Conservation (phyloP, 106 monocot species). For the Cymbidium sinense region DNA sequence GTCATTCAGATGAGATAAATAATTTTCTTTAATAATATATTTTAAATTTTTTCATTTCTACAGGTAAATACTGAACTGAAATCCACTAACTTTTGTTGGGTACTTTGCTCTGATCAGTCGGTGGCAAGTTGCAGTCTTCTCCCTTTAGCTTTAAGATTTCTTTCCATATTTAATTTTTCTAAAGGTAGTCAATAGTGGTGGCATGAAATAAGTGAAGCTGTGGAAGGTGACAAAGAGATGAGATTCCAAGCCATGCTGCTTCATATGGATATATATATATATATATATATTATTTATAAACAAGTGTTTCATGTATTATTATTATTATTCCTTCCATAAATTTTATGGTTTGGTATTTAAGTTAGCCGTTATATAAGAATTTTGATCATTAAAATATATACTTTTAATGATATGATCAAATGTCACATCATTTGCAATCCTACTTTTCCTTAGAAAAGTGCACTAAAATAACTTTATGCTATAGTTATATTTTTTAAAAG, state of each 20-base stretch:
- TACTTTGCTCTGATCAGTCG: background rate
- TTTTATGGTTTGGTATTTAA: no score
- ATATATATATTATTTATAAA: background rate
- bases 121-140: background rate
- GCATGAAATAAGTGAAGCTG: background rate
- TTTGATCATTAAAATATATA: no score
- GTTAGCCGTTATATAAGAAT: no score
- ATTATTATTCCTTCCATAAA: background rate
- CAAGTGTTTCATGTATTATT: background rate
- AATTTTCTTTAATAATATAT: background rate
- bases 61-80: slow-evolving; percentile 11
- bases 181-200: background rate
- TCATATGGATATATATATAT: no score
- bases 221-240: background rate
- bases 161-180: background rate
- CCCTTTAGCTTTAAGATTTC: background rate
- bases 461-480: no score
- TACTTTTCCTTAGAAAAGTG: no score
- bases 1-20: no score
- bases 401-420: no score
- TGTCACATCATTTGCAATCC: no score
- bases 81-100: background rate
- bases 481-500: no score
- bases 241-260: background rate
- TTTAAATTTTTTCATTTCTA: background rate